Evolutionary conservation across 2,329 filamentous ascomycete species (phyloP).

Genomic region (Ceratocystis alfenasii): DNA sequence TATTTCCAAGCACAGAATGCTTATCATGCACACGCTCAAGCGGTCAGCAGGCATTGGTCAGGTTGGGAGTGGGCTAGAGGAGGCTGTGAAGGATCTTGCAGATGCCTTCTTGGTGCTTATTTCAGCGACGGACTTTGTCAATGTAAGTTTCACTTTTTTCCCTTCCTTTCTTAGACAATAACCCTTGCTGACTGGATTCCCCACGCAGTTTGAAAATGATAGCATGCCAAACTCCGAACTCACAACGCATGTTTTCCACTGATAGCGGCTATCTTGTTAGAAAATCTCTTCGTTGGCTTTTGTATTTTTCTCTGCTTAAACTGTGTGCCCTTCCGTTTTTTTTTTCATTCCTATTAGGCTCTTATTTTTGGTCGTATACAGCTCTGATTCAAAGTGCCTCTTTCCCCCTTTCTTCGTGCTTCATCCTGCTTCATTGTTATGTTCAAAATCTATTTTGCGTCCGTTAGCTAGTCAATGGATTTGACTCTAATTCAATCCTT

Average conservation of each 20-base stretch:
- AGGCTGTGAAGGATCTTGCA: constrained; percentile 62
- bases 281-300: constrained; percentile 5
- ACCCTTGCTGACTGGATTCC: constrained; percentile 1
- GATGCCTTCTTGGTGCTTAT: constrained; percentile 79
- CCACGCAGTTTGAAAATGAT: constrained; percentile 34
- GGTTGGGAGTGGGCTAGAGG: constrained; percentile 36
- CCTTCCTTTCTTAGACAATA: background rate
- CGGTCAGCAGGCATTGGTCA: constrained; percentile 65
- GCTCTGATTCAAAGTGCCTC: background rate
- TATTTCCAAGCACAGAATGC: constrained; percentile 66
- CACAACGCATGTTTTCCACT: constrained; percentile 24
- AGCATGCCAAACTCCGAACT: constrained; percentile 29
- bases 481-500: background rate
- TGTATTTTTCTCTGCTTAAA: constrained; percentile 1
- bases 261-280: constrained; percentile 5
- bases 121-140: constrained; percentile 68
- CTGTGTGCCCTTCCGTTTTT: constrained; percentile 5
- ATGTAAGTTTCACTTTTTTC: constrained; percentile 46
- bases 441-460: background rate
- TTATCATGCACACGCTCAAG: constrained; percentile 84
- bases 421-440: background rate
- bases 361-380: background rate
- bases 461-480: background rate
- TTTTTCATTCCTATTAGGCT: background rate
- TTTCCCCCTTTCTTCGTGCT: background rate